Conservation (phyloP, 768 basidiomycete species). For the Myochromella boudieri region DNA sequence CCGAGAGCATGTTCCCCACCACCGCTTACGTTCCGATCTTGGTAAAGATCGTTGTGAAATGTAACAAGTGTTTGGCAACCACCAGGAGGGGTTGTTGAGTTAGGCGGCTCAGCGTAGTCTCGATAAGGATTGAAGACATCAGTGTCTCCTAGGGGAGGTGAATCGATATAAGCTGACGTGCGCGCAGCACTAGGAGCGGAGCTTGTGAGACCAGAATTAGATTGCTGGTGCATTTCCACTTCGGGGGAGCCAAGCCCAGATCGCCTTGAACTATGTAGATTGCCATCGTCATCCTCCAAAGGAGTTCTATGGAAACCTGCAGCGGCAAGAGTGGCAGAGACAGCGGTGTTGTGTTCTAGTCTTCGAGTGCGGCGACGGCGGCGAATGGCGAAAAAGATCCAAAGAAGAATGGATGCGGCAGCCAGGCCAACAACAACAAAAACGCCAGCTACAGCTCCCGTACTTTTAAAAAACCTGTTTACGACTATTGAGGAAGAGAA, state of each 20-base stretch:
- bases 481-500: background rate
- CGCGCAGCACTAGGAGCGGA: conserved; percentile 29
- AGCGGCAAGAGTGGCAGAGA: conserved; percentile 72
- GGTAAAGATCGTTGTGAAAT: conserved; percentile 25
- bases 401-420: conserved; percentile 63
- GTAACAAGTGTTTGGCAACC: conserved; percentile 41
- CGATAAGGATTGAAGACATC: conserved; percentile 53
- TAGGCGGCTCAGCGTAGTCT: conserved; percentile 37
- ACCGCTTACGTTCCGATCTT: conserved; percentile 31
- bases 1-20: conserved; percentile 26
- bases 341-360: conserved; percentile 67
- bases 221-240: conserved; percentile 41
- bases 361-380: conserved; percentile 59
- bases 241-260: conserved; percentile 28
- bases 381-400: conserved; percentile 69
- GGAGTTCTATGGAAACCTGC: conserved; percentile 69
- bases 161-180: conserved; percentile 37
- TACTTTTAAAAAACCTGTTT: conserved; percentile 87
- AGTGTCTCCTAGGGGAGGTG: conserved; percentile 32
- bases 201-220: conserved; percentile 34
- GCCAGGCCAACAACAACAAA: conserved; percentile 90
- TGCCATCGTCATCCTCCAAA: conserved; percentile 61
- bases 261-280: conserved; percentile 20
- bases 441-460: conserved; percentile 88
- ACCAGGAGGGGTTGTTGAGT: conserved; percentile 32